Evolutionary conservation across 1,284 basidiomycete genomes (phyloP).

Genomic region (Bondarzewia mesenterica): DNA sequence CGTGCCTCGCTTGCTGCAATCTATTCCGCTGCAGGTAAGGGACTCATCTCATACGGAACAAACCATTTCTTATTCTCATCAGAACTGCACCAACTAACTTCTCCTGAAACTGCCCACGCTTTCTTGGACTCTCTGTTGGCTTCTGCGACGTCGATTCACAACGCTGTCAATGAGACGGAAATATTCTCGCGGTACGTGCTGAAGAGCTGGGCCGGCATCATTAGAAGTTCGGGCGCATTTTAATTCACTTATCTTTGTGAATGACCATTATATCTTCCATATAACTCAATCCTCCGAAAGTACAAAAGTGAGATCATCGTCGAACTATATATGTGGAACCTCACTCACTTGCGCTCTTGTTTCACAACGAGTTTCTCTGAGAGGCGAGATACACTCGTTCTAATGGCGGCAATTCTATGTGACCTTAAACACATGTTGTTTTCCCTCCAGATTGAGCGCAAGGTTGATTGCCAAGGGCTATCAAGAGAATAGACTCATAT

Average conservation of each 20-base stretch:
- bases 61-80: background rate
- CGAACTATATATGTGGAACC: too few relatives aligned
- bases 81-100: slow-evolving; percentile 72
- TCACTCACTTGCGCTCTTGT: too few relatives aligned
- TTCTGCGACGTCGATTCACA: slow-evolving; percentile 33
- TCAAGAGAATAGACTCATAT: too few relatives aligned
- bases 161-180: slow-evolving; percentile 37
- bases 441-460: too few relatives aligned
- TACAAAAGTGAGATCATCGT: too few relatives aligned
- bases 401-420: too few relatives aligned
- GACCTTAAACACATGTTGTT: too few relatives aligned
- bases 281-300: too few relatives aligned
- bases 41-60: slow-evolving; percentile 6
- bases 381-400: too few relatives aligned
- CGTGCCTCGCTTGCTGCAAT: slow-evolving; percentile 53
- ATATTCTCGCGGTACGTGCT: slow-evolving; percentile 52
- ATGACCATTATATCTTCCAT: background rate
- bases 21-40: slow-evolving; percentile 56
- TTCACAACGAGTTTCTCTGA: too few relatives aligned
- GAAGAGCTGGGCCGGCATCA: slow-evolving; percentile 61
- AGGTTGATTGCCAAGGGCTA: too few relatives aligned
- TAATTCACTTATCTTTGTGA: background rate
- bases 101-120: slow-evolving; percentile 50
- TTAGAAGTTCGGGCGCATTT: slow-evolving; percentile 52
- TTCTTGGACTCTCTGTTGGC: slow-evolving; percentile 61